Percentiles rank a stretch among this genome's conserved stretches.
phyloP scores from a whole-genome alignment of 495 filamentous ascomycete species.

The Staphylotrichum longicolle region DNA sequence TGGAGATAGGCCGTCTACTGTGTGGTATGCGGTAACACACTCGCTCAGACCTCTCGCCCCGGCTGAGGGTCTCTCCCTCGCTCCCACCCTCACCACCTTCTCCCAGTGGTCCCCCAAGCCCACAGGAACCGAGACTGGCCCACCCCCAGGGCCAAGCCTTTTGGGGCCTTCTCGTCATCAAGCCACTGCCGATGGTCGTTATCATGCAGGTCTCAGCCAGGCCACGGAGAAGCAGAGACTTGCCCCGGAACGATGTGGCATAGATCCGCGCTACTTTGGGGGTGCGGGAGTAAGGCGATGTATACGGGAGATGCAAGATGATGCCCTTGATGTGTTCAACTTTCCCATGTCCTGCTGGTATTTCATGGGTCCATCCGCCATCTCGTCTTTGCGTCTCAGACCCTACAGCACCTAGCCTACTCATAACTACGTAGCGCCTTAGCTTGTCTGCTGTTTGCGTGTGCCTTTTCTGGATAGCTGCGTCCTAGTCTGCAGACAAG shows the following conservation, averaged over 20 bases:
- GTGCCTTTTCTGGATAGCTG: neutral
- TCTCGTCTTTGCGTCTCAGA: neutral
- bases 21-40: too few species aligned
- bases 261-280: neutral
- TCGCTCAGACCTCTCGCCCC: neutral
- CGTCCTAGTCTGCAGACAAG: slow-evolving; percentile 1
- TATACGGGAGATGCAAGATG: neutral
- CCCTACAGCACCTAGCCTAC: neutral
- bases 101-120: too few species aligned
- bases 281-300: neutral
- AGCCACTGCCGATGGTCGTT: slow-evolving; percentile 9
- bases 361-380: slow-evolving; percentile 2
- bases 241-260: neutral
- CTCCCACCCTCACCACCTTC: too few species aligned
- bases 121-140: too few species aligned
- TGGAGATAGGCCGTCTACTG: too few species aligned
- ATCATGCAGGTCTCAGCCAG: slow-evolving; percentile 7
- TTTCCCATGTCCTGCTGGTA: neutral
- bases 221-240: slow-evolving; percentile 15
- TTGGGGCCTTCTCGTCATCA: neutral
- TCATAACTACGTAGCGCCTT: neutral
- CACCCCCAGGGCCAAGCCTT: neutral
- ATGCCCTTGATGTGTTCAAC: neutral
- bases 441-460: neutral
- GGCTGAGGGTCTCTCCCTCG: too few species aligned